A percentile compares a stretch with the other conserved stretches of the same genome.
Evolutionary conservation across 805 yeast genomes (phyloP).

Genomic region (Maudiozyma bulderi): DNA sequence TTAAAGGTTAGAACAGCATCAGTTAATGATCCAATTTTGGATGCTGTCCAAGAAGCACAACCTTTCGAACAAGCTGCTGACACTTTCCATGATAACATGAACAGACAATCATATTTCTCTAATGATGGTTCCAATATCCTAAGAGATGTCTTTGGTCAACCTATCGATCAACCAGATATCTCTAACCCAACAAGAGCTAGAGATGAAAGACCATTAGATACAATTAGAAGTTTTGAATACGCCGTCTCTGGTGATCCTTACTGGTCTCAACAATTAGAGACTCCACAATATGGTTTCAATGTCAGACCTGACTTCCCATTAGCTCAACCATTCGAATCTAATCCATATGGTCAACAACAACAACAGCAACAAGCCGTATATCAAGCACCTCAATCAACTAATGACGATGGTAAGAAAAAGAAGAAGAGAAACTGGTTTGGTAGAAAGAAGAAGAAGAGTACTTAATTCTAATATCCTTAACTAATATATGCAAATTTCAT

Average conservation of each 20-base stretch:
- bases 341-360: constrained; percentile 3
- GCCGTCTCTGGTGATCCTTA: constrained; percentile 72
- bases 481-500: neutral
- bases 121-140: constrained; percentile 37
- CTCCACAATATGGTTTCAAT: constrained; percentile 73
- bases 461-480: neutral
- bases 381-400: constrained; percentile 41
- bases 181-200: constrained; percentile 90
- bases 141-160: constrained; percentile 75
- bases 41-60: constrained; percentile 91
- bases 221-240: constrained; percentile 87
- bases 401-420: constrained; percentile 32
- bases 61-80: constrained; percentile 69
- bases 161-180: constrained; percentile 69
- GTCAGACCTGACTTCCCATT: constrained; percentile 60
- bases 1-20: constrained; percentile 59
- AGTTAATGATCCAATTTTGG: constrained; percentile 80
- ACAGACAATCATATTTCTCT: constrained; percentile 31
- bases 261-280: constrained; percentile 74
- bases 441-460: constrained; percentile 41
- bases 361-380: constrained; percentile 48
- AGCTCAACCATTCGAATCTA: neutral
- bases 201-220: constrained; percentile 94
- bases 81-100: constrained; percentile 26
- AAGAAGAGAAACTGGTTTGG: constrained; percentile 79